Evolutionary conservation across 108 stramenopile species (phyloP).

Genomic region (Conticribra weissflogii): DNA sequence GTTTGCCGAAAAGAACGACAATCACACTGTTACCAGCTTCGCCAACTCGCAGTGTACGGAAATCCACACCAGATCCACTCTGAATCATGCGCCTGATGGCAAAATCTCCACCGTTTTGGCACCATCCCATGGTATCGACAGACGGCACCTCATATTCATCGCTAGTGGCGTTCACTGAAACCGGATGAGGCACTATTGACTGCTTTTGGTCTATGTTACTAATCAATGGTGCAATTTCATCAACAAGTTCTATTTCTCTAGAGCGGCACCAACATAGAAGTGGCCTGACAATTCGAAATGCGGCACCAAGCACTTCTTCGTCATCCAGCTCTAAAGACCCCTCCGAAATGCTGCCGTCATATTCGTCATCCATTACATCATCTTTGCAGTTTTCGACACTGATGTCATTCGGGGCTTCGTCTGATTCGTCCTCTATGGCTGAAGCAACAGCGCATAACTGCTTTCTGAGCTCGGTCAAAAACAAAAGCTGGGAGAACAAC

Average conservation of each 20-base stretch:
- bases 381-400: conserved; percentile 1
- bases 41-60: conserved; percentile 78
- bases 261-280: conserved; percentile 74
- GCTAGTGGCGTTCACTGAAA: conserved; percentile 45
- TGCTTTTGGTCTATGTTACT: conserved; percentile 17
- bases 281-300: conserved; percentile 69
- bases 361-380: conserved; percentile 47
- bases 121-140: conserved; percentile 22
- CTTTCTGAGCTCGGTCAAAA: conserved; percentile 65
- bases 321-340: conserved; percentile 50
- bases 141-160: conserved; percentile 54
- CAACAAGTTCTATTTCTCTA: conserved; percentile 62
- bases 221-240: conserved; percentile 57
- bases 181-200: conserved; percentile 20
- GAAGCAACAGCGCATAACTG: conserved; percentile 73
- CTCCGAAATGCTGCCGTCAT: conserved; percentile 65
- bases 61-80: conserved; percentile 81
- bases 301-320: conserved; percentile 63
- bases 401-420: conserved; percentile 2
- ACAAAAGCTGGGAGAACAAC: conserved; percentile 68
- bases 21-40: conserved; percentile 84
- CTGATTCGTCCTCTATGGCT: conserved; percentile 51
- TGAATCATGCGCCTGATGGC: conserved; percentile 79
- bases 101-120: conserved; percentile 59
- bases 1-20: conserved; percentile 80